Evolutionary conservation across 352 stramenopile genomes (phyloP), one percentile per base, ranked within the genome.

Genomic region (Globisporangium paddicum): DNA sequence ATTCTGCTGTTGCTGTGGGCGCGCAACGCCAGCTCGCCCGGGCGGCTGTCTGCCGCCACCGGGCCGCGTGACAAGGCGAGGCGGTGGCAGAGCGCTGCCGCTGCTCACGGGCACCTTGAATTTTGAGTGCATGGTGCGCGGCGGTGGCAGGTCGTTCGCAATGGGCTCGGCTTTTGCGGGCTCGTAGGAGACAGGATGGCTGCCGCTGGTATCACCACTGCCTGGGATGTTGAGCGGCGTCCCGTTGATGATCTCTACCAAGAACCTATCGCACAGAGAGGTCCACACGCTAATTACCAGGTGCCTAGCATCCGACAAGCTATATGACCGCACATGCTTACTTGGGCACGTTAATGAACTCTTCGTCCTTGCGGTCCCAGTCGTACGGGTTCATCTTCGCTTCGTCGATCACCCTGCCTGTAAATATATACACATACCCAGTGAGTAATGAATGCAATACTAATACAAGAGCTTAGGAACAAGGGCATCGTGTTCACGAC

Each of bases 171-270:
- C 18, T 26, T 38, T 53, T 28, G 10, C 18, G 9, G 47, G 18
- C 18, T 40, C 7, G 5, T 48, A 2, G 41, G 38, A 59, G 6
- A 25, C 14, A 28, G 38, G 19, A 25, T 46, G 21, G 11, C 18
- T 60, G 45, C 45, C 51, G 40, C 10, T 55, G 34, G 34, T 50
- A 47, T 45, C 41, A 5, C 60, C 23, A 19, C 53, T 59, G 10
- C 41, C 56, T 14, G 18, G 28, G 10, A 68, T 60, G 5, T 60
- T 28, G 23, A 90, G 53, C 0, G 81, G 81, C 19, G 69, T 84
- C 46, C 77, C 65, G 57, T 90, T 84, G 61, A 91, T 57, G 46
- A 92, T 72, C 23, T 93, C 83, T 5, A 93, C 63, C 30, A 90
- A 60, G 53, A 88, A 90, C 58, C 81, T 93, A 57, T 42, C 8